Evolutionary conservation across 352 stramenopile genomes (phyloP), one percentile per base, ranked within the genome.

Genomic region (Phytophthora citrophthora): DNA sequence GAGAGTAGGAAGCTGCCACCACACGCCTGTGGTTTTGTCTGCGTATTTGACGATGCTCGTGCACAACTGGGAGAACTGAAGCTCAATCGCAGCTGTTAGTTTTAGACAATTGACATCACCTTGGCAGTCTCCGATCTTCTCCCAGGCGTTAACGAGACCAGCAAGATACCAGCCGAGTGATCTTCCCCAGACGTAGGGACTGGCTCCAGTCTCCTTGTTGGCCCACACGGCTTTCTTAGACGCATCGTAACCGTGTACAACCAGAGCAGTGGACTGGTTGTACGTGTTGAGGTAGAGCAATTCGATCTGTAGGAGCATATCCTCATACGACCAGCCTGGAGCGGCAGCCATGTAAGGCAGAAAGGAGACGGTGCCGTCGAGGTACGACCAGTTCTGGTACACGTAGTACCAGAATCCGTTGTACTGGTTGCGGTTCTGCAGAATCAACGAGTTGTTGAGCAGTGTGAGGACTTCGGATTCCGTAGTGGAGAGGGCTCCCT

Each of bases 361-460:
- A 27, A 69, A 70, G 45, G 64, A 73, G 6, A 73, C 59, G 5
- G 64, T 32, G 20, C 64, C 64, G 11, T 73, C 64, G n/a, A 73
- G 48, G 40, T 73, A 73, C 40, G 64, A 73, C 64, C 59, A 73
- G 60, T 65, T 41, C 10, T 53, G 59, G 47, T 73, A 73, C 20
- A 73, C 64, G 24, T 70, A 73, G 48, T 73, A 73, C 64, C 64
- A 73, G 48, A 73, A 61, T 10, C 64, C 64, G 15, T 69, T 61
- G 59, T 54, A 62, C 59, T 69, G 41, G 59, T 70, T 73, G 9
- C 64, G 64, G 12, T 53, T 69, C 34, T 73, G 64, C 36, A 73
- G 38, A n/a, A 16, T 23, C 32, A 73, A 32, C 0, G 64, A 73
- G 4, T 7, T 29, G 36, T 73, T 65, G 26, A 72, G 53, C 24